A percentile compares a stretch with the other conserved stretches of the same genome.
phyloP scores from a whole-genome alignment of 1,284 basidiomycete genomes.

The Leucoagaricus sp. region DNA sequence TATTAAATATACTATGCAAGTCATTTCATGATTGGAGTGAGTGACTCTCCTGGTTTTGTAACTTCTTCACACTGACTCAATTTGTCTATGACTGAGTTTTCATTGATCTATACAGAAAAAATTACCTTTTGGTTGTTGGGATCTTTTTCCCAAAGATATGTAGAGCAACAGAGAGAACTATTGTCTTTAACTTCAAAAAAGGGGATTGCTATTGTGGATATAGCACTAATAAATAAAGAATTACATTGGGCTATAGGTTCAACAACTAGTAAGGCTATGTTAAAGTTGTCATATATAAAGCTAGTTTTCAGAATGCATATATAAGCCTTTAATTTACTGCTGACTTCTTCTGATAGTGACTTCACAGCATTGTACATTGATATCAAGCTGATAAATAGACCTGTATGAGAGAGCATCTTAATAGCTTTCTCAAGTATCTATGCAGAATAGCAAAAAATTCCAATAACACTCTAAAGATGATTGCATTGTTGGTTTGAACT shows the following conservation, averaged over 20 bases:
- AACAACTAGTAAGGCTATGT: conserved; percentile 19
- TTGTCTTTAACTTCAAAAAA: neutral
- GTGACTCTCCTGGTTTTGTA: neutral
- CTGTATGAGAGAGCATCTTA: conserved; percentile 24
- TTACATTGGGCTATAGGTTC: neutral
- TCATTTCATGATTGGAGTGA: neutral
- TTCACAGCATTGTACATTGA: conserved; percentile 19
- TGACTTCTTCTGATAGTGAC: conserved; percentile 16
- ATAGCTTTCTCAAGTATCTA: conserved; percentile 16
- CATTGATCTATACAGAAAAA: neutral
- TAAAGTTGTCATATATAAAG: conserved; percentile 35
- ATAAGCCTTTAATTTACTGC: neutral
- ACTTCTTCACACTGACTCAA: neutral
- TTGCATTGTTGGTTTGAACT: conserved; percentile 20
- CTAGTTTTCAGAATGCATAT: conserved; percentile 16
- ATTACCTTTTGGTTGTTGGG: neutral
- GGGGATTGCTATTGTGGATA: conserved; percentile 1
- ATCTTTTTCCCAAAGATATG: neutral
- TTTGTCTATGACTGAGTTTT: neutral
- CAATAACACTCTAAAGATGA: conserved; percentile 17
- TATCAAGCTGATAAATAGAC: conserved; percentile 22
- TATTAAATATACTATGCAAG: neutral
- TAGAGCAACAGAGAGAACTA: neutral
- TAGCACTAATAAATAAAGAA: conserved; percentile 3
- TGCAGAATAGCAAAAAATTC: conserved; percentile 18